Evolutionary conservation across 345 rosid genomes (phyloP).

Genomic region (Iberis pinnata): DNA sequence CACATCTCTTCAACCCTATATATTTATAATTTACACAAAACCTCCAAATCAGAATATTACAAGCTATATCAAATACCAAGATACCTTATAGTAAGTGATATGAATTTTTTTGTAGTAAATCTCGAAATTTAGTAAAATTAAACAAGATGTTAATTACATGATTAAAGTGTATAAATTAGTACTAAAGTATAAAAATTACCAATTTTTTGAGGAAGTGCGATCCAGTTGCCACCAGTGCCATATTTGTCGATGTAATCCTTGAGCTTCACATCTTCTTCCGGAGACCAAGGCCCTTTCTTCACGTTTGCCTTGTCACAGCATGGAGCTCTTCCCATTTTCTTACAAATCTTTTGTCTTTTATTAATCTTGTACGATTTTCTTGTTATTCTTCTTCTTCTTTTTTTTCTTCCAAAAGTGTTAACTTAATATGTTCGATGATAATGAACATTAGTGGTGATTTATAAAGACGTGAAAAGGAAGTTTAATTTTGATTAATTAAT

Average conservation of each 20-base stretch:
- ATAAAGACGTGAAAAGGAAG: conserved; percentile 21
- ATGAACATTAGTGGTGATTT: conserved; percentile 23
- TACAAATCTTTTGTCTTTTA: background rate
- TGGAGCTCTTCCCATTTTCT: conserved; percentile 90
- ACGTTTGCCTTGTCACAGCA: conserved; percentile 94
- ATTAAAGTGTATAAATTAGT: background rate
- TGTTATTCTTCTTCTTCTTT: conserved; percentile 8
- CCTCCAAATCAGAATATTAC: background rate
- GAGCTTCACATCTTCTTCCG: conserved; percentile 70
- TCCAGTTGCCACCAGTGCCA: conserved; percentile 97
- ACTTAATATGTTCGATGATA: conserved; percentile 12
- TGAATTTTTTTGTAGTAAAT: background rate
- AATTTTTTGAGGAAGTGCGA: conserved; percentile 93
- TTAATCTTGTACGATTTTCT: background rate
- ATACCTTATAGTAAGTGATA: background rate
- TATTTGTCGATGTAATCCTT: conserved; percentile 72
- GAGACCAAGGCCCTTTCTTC: conserved; percentile 12
- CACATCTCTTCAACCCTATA: conserved; percentile 89
- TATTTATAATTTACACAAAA: background rate
- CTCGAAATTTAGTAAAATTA: too few relatives aligned
- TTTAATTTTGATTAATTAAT: conserved; percentile 19
- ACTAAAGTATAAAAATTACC: conserved; percentile 36
- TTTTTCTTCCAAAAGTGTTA: conserved; percentile 14
- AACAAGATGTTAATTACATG: background rate
- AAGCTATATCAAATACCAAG: background rate